These are phyloP conservation scores for Plasmodium gaboni DNA, from an alignment of 169 alveolate genomes.

Conservation along the genomic window DNA sequence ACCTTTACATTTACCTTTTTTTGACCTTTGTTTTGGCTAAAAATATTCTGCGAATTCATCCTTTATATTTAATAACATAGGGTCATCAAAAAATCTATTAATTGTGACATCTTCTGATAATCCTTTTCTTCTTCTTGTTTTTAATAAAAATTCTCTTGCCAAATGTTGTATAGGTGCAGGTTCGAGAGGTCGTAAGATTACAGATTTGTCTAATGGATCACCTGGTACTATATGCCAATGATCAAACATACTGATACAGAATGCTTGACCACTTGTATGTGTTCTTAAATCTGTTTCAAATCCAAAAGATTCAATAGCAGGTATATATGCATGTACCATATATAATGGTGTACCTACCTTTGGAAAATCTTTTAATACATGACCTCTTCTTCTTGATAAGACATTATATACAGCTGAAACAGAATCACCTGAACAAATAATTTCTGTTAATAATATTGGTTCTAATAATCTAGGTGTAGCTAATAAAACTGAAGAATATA, in stretches of 20 bases:
- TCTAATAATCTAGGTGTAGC: slow-evolving; percentile 99
- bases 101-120: slow-evolving; percentile 90
- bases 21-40: slow-evolving; percentile 1
- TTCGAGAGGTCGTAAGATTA: slow-evolving; percentile 95
- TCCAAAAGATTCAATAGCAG: slow-evolving; percentile 99
- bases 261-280: slow-evolving; percentile 98
- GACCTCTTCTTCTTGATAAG: slow-evolving; percentile 93
- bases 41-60: slow-evolving; percentile 69
- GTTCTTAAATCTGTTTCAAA: slow-evolving; percentile 99
- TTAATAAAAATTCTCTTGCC: slow-evolving; percentile 98
- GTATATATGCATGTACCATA: slow-evolving; percentile 95
- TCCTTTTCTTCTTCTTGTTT: slow-evolving; percentile 98
- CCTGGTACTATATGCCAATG: slow-evolving; percentile 99
- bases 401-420: slow-evolving; percentile 96
- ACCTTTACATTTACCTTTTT: neutral
- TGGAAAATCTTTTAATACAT: slow-evolving; percentile 93
- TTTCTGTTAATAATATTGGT: slow-evolving; percentile 96
- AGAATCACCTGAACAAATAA: slow-evolving; percentile 97
- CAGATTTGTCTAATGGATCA: slow-evolving; percentile 98
- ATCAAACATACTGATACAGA: slow-evolving; percentile 96
- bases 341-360: slow-evolving; percentile 95
- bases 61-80: slow-evolving; percentile 83
- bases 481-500: slow-evolving; percentile 97
- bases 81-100: slow-evolving; percentile 92
- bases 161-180: slow-evolving; percentile 98